Evolutionary conservation across 179 eudicot species (phyloP), one percentile per base, ranked within the genome.

Genomic region (Drosera spatulata): DNA sequence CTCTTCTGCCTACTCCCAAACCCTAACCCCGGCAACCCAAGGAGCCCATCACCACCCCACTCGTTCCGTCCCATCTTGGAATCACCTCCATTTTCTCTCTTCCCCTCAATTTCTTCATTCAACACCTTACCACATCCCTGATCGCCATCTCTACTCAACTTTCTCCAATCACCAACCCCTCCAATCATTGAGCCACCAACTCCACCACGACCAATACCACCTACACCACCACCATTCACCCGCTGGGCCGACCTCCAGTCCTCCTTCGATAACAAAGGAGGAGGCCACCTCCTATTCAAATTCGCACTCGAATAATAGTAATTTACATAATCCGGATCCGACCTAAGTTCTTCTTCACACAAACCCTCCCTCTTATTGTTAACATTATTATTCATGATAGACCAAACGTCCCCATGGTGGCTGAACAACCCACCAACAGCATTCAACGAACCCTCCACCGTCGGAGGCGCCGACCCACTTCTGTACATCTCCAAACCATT

Each of bases 391-490:
- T 71, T 68, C 7, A 61, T 76, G 58, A 75, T 58, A 59, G 74
- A 80, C 43, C 65, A 81, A 4, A 57, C 75, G 48, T 68, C 79
- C 56, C 70, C 59, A 10, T 55, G 67, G 54, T 64, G 61, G 39
- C 44, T 12, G 33, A 76, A 78, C 41, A 89, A 61, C 13, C 97
- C 93, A n/a, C 88, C 90, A 58, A 78, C 93, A 0, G 96, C 99
- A 57, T 61, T 85, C 66, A 86, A 47, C 4, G 98, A 91, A 14
- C 99, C 99, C 75, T 89, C 97, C 2, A 89, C 86, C 15, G 98
- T 91, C 2, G 98, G 98, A 53, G 98, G 98, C 58, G 98, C 98
- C 14, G 98, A 91, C 37, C 97, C 97, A 73, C 97, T 91, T 56
- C 97, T 71, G 59, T 71, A 85, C 52, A 82, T 65, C 57, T 86